Percentiles rank a stretch among this genome's conserved stretches.
phyloP scores from a whole-genome alignment of 2,329 filamentous ascomycete genomes.

The Capronia coronata region DNA sequence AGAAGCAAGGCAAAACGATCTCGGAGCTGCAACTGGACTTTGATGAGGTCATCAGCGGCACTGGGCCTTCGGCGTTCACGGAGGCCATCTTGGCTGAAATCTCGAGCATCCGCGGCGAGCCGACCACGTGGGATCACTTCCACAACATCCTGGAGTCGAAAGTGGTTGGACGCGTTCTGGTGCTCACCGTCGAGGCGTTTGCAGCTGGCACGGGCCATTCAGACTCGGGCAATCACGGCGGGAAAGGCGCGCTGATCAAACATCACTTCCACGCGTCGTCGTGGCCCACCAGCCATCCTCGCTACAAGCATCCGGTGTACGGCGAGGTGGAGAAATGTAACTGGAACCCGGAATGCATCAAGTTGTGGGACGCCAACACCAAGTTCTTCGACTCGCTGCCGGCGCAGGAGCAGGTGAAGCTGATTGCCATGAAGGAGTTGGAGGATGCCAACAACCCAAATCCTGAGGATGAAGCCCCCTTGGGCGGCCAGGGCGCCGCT shows the following conservation, averaged over 20 bases:
- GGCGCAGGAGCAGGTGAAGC: constrained; percentile 53
- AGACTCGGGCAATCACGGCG: constrained; percentile 63
- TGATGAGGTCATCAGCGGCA: constrained; percentile 66
- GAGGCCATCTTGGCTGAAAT: constrained; percentile 60
- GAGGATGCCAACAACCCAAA: not conserved
- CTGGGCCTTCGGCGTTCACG: constrained; percentile 65
- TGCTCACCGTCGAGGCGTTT: constrained; percentile 65
- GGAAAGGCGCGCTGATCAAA: constrained; percentile 60
- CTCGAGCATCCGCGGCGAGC: constrained; percentile 42
- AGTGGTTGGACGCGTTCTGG: constrained; percentile 57
- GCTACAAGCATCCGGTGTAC: constrained; percentile 62
- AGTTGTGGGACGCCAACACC: constrained; percentile 59
- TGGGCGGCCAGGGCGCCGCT: not conserved
- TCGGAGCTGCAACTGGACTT: constrained; percentile 61
- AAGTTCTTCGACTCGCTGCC: constrained; percentile 54
- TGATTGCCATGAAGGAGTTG: constrained; percentile 35
- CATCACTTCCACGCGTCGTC: constrained; percentile 70
- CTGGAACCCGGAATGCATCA: constrained; percentile 60
- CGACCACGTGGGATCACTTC: constrained; percentile 58
- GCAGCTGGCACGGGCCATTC: constrained; percentile 68
- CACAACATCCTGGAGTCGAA: constrained; percentile 61
- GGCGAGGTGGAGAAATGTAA: constrained; percentile 66
- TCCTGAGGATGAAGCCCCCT: not conserved
- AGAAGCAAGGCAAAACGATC: constrained; percentile 53
- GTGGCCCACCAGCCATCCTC: constrained; percentile 61